Evolutionary conservation across 208 protist species (phyloP).

Genomic region (Acanthamoeba healyi): DNA sequence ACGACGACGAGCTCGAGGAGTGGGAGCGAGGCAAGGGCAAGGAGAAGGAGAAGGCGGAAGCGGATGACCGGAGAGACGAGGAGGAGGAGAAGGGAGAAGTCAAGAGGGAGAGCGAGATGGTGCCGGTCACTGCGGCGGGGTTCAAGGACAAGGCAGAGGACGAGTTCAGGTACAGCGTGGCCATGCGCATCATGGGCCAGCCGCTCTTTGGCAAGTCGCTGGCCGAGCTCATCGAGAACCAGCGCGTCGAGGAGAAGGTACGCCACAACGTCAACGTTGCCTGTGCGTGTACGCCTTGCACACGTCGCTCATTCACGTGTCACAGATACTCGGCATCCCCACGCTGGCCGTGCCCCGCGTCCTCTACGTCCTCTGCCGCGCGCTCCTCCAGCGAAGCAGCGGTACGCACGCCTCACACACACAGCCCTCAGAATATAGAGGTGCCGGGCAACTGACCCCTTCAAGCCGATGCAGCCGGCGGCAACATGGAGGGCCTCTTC

Average conservation of each 20-base stretch:
- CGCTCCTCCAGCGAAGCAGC: not conserved
- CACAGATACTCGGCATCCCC: not conserved
- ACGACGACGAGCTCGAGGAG: not conserved
- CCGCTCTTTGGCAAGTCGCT: not conserved
- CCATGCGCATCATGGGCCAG: not conserved
- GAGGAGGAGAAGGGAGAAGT: not conserved
- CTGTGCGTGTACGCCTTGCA: too few species aligned
- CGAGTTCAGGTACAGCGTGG: not conserved
- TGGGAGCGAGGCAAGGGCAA: not conserved
- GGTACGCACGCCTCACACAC: not conserved
- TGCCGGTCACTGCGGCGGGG: too few species aligned
- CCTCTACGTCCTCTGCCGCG: slow-evolving; percentile 11
- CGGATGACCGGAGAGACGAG: too few species aligned
- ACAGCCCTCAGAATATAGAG: too few species aligned
- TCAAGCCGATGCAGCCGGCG: too few species aligned
- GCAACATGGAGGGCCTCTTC: not conserved
- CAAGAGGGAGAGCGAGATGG: too few species aligned
- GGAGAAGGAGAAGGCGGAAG: not conserved
- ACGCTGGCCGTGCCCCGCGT: not conserved
- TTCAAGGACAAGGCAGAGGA: too few species aligned
- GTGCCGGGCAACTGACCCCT: too few species aligned
- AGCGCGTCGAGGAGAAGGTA: slow-evolving; percentile 10
- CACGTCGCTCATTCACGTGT: too few species aligned
- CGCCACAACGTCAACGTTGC: not conserved
- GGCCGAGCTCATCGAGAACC: slow-evolving; percentile 4